phyloP scores from a whole-genome alignment of 495 filamentous ascomycete species.

The Barbatosphaeria neglecta region DNA sequence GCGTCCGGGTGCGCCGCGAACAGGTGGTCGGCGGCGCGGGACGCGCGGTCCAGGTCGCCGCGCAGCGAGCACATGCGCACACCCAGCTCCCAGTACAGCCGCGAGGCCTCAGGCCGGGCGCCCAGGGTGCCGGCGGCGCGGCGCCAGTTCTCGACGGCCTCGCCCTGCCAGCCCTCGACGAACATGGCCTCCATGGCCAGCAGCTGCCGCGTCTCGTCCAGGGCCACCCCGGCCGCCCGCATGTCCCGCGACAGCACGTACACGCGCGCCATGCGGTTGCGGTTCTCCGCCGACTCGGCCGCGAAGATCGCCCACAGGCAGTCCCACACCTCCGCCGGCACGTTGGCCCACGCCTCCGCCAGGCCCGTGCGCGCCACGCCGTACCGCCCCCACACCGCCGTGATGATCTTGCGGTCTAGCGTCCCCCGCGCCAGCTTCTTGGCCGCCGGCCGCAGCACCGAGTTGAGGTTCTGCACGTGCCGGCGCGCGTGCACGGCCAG shows the following conservation, averaged over 20 bases:
- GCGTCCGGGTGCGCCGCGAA: slow-evolving; percentile 35
- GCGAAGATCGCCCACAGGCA: slow-evolving; percentile 40
- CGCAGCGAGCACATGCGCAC: slow-evolving; percentile 51
- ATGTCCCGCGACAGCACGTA: slow-evolving; percentile 52
- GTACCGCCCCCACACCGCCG: slow-evolving; percentile 32
- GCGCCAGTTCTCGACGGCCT: slow-evolving; percentile 57
- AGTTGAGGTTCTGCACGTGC: slow-evolving; percentile 9
- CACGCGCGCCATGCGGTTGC: slow-evolving; percentile 47
- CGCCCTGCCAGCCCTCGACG: slow-evolving; percentile 41
- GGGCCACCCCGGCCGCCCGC: slow-evolving; percentile 34
- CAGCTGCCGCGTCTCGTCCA: slow-evolving; percentile 47
- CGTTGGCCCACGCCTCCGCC: slow-evolving; percentile 24
- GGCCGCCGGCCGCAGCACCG: slow-evolving; percentile 12
- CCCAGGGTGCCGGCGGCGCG: slow-evolving; percentile 41
- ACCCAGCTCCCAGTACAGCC: slow-evolving; percentile 57
- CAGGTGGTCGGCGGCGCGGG: slow-evolving; percentile 48
- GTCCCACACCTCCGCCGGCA: slow-evolving; percentile 43
- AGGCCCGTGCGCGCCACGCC: slow-evolving; percentile 30
- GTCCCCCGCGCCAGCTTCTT: slow-evolving; percentile 1
- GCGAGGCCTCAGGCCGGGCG: slow-evolving; percentile 35
- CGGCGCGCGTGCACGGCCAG: slow-evolving; percentile 14
- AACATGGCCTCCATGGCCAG: slow-evolving; percentile 55
- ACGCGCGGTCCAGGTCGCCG: slow-evolving; percentile 51
- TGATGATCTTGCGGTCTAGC: slow-evolving; percentile 16
- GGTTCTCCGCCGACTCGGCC: slow-evolving; percentile 23